Evolutionary conservation across 192 early-diverging fungal species (phyloP), one percentile per base, ranked within the genome.

Genomic region (Backusella liffmaniae): DNA sequence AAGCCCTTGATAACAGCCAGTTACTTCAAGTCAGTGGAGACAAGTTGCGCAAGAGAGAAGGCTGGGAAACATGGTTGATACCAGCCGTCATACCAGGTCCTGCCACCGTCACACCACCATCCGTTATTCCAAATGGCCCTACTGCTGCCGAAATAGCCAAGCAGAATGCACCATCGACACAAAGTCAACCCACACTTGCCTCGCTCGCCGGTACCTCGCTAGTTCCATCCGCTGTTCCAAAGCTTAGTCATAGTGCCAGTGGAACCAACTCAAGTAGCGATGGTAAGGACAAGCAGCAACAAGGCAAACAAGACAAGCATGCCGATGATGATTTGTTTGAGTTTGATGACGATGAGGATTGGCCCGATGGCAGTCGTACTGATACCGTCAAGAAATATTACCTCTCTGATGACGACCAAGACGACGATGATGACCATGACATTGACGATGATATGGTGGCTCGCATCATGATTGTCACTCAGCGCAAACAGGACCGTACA

Each of bases 391-490:
- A 87, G 76, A 86, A 82, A 73, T 85, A 84, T 68, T 86, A 84
- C 70, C 35, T 79, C 23, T 72, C 77, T 46, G 79, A 76, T 16
- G 83, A 87, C 34, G 84, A 86, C 37, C 84, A 86, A 72, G 88
- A 90, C 5, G 90, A 91, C 13, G 90, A 91, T 35, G 92, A 92
- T 29, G 56, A 26, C 10, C 91, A 93, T 69, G 95, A 98, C 34
- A 84, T 98, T 66, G 94, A 95, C 62, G 96, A 98, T 66, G 96
- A 98, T 4, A 90, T 91, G 26, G 88, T 98, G 41, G 93, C 91
- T 53, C 86, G 92, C 23, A 89, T 98, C 66, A 86, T 98, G 82
- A 96, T 98, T 88, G 96, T 98, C 72, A 97, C 97, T 26, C 93
- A 94, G 84, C 84, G 86, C 37, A 89, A 85, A 68, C 83, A 86